Evolutionary conservation across 2,329 filamentous ascomycete species (phyloP), one percentile per base, ranked within the genome.

Genomic region (Neonectria faginata): DNA sequence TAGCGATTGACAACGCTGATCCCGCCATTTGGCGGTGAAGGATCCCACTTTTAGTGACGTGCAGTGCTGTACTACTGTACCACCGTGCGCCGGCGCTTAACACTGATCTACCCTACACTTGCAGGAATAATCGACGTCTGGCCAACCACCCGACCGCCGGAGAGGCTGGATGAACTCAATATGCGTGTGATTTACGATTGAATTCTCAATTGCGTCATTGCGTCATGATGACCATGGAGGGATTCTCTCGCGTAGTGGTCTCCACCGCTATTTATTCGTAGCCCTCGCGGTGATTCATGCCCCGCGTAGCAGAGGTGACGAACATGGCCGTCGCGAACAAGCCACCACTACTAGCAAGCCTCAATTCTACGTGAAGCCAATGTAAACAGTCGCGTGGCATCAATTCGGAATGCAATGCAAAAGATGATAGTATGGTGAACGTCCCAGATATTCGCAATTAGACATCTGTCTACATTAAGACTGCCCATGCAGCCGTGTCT

Each of bases 21-120:
- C 39, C 39, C 39, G 39, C n/a, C 39, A 42, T 42, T 42, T 42
- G 39, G 39, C 39, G 39, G 39, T 42, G 39, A 42, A 42, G 39
- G 39, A 42, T 42, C 39, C 39, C 39, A 8, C 16, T 18, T 42
- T 42, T 42, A 20, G 39, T 42, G 39, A 42, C 39, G 39, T 42
- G 39, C 39, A 42, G 39, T 39, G 14, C 36, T n/a, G 36, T 39
- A 14, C 36, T 39, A 14, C 36, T 16, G 36, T 16, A n/a, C 14
- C 36, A 2, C 36, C 36, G 36, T 39, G 36, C 36, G 14, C 14
- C 9, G 14, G 36, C 36, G 31, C 31, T 33, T 33, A 5, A 5
- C 25, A 12, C 31, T 12, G 31, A 11, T 12, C 16, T 39, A 39
- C 36, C 36, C 36, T 33, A 33, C 25, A 25, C 25, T 25, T 25